Evolutionary conservation across 805 yeast species (phyloP), one percentile per base, ranked within the genome.

Genomic region (Ogataea parapolymorpha): DNA sequence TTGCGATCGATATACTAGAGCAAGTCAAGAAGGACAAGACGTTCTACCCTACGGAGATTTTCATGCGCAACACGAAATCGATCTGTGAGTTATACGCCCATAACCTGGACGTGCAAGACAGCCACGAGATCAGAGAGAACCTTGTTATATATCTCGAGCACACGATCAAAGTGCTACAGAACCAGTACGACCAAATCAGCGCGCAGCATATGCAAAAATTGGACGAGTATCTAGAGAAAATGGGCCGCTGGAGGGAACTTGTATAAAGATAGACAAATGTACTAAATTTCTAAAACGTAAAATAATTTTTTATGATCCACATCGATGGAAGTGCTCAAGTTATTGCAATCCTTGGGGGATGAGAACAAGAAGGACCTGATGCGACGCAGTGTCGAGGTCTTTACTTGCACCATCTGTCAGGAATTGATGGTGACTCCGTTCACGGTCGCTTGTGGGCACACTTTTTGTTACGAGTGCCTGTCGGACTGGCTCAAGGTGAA

Each of bases 391-490:
- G 14, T 51, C 14, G 51, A 48, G 23, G 54, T 61, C 6, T 42
- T 74, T 27, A 74, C 69, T 45, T 85, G 93, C 55, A 70, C 82
- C 6, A 71, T 85, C 9, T 85, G 93, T 54, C 79, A 81, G 26
- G 91, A 84, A 38, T 62, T 74, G 36, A 78, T 84, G 83, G 73
- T 70, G 47, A 72, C 74, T 2, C 91, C 93, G 2, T 76, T 79
- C 51, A 38, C 53, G 9, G 67, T 79, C 0, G 59, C 67, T 10
- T 85, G 93, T 63, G 91, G 91, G 2, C 93, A 85, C 56, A 75
- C 83, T 23, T 83, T 78, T 51, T 85, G 91, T 59, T 84, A 84
- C 55, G 74, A 66, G 36, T 77, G 91, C 56, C 56, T 82, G n/a
- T 63, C 67, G 14, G 68, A 71, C 17, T 84, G 93, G 91, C 73